Percentiles rank a stretch among this genome's conserved stretches.
Evolutionary conservation across 2,329 filamentous ascomycete species (phyloP).

Genomic region (Diaporthe eres): DNA sequence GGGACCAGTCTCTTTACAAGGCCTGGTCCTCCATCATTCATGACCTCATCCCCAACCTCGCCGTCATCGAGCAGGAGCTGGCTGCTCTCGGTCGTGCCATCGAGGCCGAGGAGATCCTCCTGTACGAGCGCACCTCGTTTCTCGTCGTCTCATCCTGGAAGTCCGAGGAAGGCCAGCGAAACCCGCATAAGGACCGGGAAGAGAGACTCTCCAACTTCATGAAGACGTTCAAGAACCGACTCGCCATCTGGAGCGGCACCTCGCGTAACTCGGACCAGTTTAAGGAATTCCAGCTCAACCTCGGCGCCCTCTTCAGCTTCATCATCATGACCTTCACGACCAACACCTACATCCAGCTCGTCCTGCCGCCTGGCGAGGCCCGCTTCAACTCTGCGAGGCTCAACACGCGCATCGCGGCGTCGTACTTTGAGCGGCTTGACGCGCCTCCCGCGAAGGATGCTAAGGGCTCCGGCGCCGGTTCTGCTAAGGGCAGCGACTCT

Average conservation of each 20-base stretch:
- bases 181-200: conserved; percentile 93
- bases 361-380: conserved; percentile 91
- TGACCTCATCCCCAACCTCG: conserved; percentile 94
- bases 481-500: conserved; percentile 37
- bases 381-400: conserved; percentile 91
- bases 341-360: conserved; percentile 95
- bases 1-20: conserved; percentile 98
- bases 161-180: conserved; percentile 78
- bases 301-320: conserved; percentile 84
- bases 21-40: conserved; percentile 99
- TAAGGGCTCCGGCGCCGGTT: conserved; percentile 28
- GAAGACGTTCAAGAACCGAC: conserved; percentile 96
- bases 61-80: conserved; percentile 89
- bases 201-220: conserved; percentile 97
- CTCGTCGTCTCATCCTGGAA: conserved; percentile 95
- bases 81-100: conserved; percentile 86
- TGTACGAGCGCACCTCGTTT: conserved; percentile 97
- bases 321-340: conserved; percentile 97
- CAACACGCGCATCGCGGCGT: conserved; percentile 89
- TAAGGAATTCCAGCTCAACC: conserved; percentile 84
- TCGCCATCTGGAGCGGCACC: conserved; percentile 81
- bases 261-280: conserved; percentile 88
- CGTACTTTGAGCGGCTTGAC: conserved; percentile 81
- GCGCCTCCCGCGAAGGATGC: conserved; percentile 57
- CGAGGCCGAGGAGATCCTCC: conserved; percentile 91